phyloP scores from a whole-genome alignment of 495 filamentous ascomycete species.

The Eremomyces bilateralis region DNA sequence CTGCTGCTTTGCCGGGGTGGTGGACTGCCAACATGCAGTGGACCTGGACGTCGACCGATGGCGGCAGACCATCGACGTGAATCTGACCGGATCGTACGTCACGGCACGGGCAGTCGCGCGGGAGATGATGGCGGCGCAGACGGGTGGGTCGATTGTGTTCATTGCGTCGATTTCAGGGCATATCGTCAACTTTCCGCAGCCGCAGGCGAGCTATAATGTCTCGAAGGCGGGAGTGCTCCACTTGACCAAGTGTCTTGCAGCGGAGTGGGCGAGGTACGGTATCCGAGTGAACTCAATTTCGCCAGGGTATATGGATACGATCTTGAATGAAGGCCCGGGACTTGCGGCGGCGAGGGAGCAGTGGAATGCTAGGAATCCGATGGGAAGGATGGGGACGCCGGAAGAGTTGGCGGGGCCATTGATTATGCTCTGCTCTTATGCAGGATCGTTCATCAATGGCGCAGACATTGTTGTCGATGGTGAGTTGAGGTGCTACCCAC shows the following conservation, averaged over 20 bases:
- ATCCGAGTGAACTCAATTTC: constrained; percentile 50
- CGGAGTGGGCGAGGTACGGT: constrained; percentile 39
- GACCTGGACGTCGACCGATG: constrained; percentile 33
- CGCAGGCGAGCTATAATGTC: constrained; percentile 48
- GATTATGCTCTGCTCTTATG: constrained; percentile 37
- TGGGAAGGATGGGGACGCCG: constrained; percentile 44
- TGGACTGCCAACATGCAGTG: constrained; percentile 33
- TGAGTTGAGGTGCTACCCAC: too few relatives aligned
- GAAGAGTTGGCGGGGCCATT: constrained; percentile 46
- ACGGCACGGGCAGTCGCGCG: constrained; percentile 42
- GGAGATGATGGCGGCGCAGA: not conserved
- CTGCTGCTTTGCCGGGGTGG: constrained; percentile 46
- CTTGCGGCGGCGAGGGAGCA: constrained; percentile 29
- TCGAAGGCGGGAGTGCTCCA: constrained; percentile 41
- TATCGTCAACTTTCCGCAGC: constrained; percentile 43
- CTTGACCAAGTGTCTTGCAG: constrained; percentile 37
- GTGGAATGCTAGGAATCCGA: constrained; percentile 41
- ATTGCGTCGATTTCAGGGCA: constrained; percentile 47
- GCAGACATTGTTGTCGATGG: constrained; percentile 38
- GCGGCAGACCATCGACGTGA: constrained; percentile 40
- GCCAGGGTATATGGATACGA: constrained; percentile 65
- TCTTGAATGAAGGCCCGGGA: constrained; percentile 46
- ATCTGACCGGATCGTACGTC: constrained; percentile 45
- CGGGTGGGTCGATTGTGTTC: constrained; percentile 41
- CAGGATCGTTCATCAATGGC: constrained; percentile 48